These are phyloP conservation scores for Linnemannia zychae DNA, from an alignment of 192 early-diverging fungal genomes.

Conservation along the genomic window DNA sequence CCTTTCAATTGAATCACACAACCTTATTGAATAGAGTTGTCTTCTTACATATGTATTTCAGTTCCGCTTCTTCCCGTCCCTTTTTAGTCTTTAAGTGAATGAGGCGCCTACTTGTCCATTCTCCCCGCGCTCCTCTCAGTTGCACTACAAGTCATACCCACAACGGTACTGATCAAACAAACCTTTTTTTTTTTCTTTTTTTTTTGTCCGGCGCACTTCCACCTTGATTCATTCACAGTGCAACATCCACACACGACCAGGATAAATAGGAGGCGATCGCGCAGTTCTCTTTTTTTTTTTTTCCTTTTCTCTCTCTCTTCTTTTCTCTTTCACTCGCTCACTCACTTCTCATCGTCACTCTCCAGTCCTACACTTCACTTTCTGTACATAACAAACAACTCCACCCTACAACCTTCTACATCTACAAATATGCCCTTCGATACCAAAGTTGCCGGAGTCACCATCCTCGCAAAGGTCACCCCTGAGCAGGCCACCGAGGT, in stretches of 20 bases:
- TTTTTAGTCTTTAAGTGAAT: too few relatives aligned
- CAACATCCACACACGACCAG: background rate
- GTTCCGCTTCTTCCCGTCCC: background rate
- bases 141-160: background rate
- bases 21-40: background rate
- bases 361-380: background rate
- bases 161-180: background rate
- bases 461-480: constrained; percentile 75
- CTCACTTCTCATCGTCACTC: too few relatives aligned
- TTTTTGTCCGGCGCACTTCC: background rate
- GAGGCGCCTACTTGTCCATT: too few relatives aligned
- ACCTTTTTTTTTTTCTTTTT: background rate
- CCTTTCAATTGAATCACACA: background rate
- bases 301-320: background rate
- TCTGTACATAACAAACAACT: background rate
- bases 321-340: background rate
- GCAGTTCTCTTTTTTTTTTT: background rate
- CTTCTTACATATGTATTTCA: background rate
- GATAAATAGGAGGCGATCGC: background rate
- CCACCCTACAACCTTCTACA: background rate
- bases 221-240: too few relatives aligned
- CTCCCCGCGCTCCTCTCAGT: background rate
- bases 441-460: constrained; percentile 73
- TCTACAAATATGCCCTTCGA: constrained; percentile 25
- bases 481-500: constrained; percentile 74